Conservation (phyloP, 1,284 basidiomycete species). For the Moesziomyces parantarcticus region DNA sequence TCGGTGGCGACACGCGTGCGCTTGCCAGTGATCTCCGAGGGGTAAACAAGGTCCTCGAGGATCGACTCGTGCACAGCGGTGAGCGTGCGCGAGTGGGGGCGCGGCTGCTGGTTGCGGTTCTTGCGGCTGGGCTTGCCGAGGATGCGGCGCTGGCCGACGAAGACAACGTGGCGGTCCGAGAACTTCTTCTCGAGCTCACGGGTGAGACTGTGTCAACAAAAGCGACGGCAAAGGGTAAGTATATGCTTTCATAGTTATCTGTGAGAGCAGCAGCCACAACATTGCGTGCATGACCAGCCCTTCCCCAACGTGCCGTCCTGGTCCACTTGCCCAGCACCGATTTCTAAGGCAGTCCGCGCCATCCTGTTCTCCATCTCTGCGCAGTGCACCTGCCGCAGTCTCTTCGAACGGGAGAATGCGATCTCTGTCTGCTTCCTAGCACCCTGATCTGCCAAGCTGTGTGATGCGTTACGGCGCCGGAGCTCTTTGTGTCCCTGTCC, state of each 20-base stretch:
- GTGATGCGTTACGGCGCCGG: no score
- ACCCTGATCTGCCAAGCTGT: no score
- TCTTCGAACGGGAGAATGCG: no score
- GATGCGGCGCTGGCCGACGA: constrained; percentile 98
- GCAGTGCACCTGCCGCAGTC: no score
- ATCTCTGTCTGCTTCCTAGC: no score
- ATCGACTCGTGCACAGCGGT: constrained; percentile 98
- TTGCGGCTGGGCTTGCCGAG: constrained; percentile 95
- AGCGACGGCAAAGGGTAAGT: constrained; percentile 10
- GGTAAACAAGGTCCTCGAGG: constrained; percentile 98
- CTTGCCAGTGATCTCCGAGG: constrained; percentile 98
- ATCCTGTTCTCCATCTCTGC: no score
- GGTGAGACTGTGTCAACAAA: constrained; percentile 78
- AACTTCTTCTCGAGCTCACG: constrained; percentile 99
- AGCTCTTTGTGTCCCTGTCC: not conserved
- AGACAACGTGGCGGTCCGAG: constrained; percentile 97
- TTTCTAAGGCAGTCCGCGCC: no score
- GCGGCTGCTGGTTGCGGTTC: constrained; percentile 92
- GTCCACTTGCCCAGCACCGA: no score
- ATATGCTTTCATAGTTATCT: not conserved
- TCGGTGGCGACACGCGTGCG: constrained; percentile 77
- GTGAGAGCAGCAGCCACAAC: not conserved
- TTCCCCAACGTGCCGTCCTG: no score
- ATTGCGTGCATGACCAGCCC: not conserved
- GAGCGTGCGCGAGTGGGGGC: constrained; percentile 95